Evolutionary conservation across 306 rosid species (phyloP), one percentile per base, ranked within the genome.

Genomic region (Chamaecrista fasciculata): DNA sequence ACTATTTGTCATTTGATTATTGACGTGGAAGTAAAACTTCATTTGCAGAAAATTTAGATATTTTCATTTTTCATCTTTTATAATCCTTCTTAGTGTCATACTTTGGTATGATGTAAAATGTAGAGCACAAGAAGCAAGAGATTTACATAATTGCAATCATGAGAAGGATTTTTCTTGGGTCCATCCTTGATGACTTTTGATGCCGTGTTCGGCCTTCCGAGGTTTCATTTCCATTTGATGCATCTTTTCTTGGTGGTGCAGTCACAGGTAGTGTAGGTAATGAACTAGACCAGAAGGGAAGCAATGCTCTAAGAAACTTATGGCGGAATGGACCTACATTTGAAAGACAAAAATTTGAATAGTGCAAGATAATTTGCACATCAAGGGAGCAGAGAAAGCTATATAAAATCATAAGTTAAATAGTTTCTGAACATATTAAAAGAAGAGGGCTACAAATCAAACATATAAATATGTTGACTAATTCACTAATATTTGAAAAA

Each of bases 231-330:
- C 70, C 74, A 46, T 75, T 79, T 33, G 81, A 53, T 49, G 72
- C 85, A 81, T 95, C 97, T 83, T 91, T 91, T 51, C 88, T 78
- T 60, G 82, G 72, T 50, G 96, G 96, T 70, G 90, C 96, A 46
- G 93, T 86, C 78, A 95, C 96, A 15, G 99, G 99, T 71, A 95
- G 82, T 55, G 95, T 95, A 60, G 99, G 99, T 72, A 95, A 80
- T 56, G 99, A 82, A 67, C 84, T 83, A 37, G 96, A 89, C 99
- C 99, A 95, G 78, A 95, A 91, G 28, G 99, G 99, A 80, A 95
- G 96, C 65, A 95, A 72, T 46, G 99, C 91, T 69, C 99, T 79
- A 34, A 95, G 94, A 81, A 95, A 84, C 83, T 95, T 95, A 70
- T 95, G 90, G 76, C 81, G 84, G 70, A 95, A 81, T 53, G 99